These are phyloP conservation scores for Pistacia atlantica DNA, from an alignment of 345 rosid genomes.

Conservation along the genomic window DNA sequence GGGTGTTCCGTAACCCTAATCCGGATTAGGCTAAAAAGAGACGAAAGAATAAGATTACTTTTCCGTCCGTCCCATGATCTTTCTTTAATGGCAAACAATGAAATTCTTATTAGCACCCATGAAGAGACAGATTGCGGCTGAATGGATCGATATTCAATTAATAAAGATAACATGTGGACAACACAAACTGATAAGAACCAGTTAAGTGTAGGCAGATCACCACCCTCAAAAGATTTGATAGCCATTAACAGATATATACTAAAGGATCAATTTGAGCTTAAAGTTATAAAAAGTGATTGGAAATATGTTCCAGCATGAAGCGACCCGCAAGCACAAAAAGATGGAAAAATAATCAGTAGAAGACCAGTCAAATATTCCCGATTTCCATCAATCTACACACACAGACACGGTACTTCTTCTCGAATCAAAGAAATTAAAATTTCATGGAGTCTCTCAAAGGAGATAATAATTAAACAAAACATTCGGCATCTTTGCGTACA, in stretches of 20 bases:
- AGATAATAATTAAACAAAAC: not conserved
- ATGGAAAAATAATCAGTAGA: not conserved
- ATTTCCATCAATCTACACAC: not conserved
- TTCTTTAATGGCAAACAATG: not conserved
- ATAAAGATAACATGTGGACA: not conserved
- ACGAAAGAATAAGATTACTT: no score
- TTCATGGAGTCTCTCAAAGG: not conserved
- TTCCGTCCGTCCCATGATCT: no score
- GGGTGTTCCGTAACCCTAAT: no score
- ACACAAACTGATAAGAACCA: not conserved
- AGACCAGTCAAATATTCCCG: conserved; percentile 23
- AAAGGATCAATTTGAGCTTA: not conserved
- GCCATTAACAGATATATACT: not conserved
- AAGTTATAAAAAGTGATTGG: not conserved
- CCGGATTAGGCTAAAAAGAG: no score
- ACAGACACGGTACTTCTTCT: not conserved
- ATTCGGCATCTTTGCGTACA: not conserved
- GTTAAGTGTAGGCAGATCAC: not conserved
- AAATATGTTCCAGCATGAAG: not conserved
- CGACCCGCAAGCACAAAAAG: not conserved
- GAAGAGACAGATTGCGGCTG: conserved; percentile 21
- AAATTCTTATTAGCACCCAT: not conserved
- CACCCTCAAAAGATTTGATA: not conserved
- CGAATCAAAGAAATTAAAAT: not conserved
- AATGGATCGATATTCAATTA: no score